Percentiles rank a stretch among this genome's conserved stretches.
phyloP scores from a whole-genome alignment of 2,329 filamentous ascomycete species.

The Huntiella bhutanensis region DNA sequence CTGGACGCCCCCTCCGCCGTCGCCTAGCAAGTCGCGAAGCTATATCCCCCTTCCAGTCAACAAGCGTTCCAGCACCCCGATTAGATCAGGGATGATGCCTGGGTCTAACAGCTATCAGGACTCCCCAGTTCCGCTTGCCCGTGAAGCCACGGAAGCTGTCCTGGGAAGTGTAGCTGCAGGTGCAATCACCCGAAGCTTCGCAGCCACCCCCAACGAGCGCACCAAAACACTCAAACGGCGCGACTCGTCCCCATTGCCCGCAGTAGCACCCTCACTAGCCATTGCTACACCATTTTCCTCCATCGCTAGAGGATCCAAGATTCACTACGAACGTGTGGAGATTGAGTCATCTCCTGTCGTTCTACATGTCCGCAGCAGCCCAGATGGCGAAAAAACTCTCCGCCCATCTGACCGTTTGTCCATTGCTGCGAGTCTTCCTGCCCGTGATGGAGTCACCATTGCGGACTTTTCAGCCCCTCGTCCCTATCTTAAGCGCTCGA shows the following conservation, averaged over 20 bases:
- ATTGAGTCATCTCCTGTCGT: slow-evolving; percentile 1
- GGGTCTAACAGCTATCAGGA: no score
- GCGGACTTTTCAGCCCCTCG: background rate
- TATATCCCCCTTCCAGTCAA: no score
- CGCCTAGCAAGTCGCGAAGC: no score
- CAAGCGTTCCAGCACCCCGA: no score
- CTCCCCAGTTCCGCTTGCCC: background rate
- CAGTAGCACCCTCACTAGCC: no score
- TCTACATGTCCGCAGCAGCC: background rate
- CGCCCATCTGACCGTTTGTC: background rate
- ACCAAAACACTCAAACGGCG: background rate
- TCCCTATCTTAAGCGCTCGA: background rate
- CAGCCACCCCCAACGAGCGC: background rate
- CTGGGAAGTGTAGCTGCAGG: background rate
- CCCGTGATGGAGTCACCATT: slow-evolving; percentile 1
- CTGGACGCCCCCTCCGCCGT: no score
- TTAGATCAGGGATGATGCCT: no score
- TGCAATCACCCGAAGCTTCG: background rate
- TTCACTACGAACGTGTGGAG: slow-evolving; percentile 2
- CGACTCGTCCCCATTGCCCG: background rate
- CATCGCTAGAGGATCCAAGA: background rate
- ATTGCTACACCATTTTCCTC: background rate
- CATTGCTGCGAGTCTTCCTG: background rate
- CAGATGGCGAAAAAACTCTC: background rate
- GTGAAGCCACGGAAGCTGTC: background rate